Conservation (phyloP, 345 rosid genomes). For the Melaleuca alternifolia region DNA sequence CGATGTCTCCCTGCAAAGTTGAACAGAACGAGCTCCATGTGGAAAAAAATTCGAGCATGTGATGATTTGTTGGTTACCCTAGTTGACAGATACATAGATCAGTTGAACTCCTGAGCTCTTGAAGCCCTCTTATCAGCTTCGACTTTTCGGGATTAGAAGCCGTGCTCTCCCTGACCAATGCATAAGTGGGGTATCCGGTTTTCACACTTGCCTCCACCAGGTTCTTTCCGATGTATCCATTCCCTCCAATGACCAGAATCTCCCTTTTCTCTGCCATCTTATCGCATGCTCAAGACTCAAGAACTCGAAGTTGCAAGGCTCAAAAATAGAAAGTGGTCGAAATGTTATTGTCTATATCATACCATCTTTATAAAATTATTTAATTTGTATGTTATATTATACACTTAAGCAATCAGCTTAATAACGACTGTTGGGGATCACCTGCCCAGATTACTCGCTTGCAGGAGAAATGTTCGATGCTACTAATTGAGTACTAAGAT, state of each 20-base stretch:
- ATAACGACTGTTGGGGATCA: neutral
- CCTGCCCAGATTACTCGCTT: neutral
- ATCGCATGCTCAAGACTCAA: neutral
- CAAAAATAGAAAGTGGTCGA: neutral
- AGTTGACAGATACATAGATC: neutral
- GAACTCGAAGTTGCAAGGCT: neutral
- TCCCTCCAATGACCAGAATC: neutral
- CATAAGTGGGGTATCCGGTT: constrained; percentile 1
- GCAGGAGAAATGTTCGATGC: neutral
- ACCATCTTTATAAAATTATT: neutral
- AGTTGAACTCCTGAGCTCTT: constrained; percentile 15
- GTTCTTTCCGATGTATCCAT: neutral
- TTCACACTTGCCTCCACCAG: neutral
- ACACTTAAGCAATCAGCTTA: neutral
- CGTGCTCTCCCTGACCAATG: constrained; percentile 19
- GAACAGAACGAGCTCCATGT: neutral
- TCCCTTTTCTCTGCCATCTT: neutral
- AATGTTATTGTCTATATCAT: neutral
- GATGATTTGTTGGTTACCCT: neutral
- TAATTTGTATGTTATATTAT: neutral
- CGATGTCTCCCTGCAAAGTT: constrained; percentile 9
- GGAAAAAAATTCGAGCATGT: neutral
- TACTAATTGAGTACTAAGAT: no score
- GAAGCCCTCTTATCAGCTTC: constrained; percentile 16
- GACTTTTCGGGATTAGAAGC: constrained; percentile 15